Base-by-base conservation (phyloP, 2,329 filamentous ascomycete species). In the Fusarium devonianum region DNA sequence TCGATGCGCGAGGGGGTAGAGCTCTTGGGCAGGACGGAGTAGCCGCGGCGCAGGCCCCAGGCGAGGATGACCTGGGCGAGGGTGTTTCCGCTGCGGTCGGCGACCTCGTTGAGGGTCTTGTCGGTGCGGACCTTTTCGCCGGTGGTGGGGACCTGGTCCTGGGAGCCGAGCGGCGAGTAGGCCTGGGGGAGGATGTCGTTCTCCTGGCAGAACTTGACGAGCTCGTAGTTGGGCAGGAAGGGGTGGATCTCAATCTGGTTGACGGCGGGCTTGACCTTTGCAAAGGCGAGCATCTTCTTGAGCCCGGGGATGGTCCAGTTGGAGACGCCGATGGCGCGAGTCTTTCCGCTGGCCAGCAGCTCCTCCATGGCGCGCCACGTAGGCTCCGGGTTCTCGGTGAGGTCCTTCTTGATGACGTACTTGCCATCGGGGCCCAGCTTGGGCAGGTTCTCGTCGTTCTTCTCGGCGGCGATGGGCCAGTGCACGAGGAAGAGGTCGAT, bases 21-120 rank as follows among this genome's bases (percentile, higher is more conserved):
- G 72, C 83, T 87, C 81, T 89, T 89, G 63, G 86, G 85, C 51
- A 89, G 75, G 28, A 88, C 86, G 28, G 82, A 78, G 67, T 87
- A 88, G 49, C 86, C 85, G 41, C 86, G 78, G 47, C 79, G 78
- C 30, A 88, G 69, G 44, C 84, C 86, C 85, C 86, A 89, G 30
- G 61, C 59, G 47, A 84, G 75, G 6, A 84, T 70, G 6, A 84
- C 64, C 52, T 80, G 76, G 2, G 79, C 80, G 3, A 79, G 77
- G 37, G 79, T 76, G 62, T 80, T 77, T 17, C 72, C 75, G 17
- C 81, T 69, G 25, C 76, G 71, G 53, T 80, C 75, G 23, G 82
- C 83, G 30, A 85, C 73, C 33, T 76, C 74, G 53, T 78, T 73
- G 38, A 86, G 66, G 3, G 53, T 58, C 53, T 65, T 69, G 56